Evolutionary conservation across 768 basidiomycete species (phyloP).

Genomic region (Dioszegia crocea): DNA sequence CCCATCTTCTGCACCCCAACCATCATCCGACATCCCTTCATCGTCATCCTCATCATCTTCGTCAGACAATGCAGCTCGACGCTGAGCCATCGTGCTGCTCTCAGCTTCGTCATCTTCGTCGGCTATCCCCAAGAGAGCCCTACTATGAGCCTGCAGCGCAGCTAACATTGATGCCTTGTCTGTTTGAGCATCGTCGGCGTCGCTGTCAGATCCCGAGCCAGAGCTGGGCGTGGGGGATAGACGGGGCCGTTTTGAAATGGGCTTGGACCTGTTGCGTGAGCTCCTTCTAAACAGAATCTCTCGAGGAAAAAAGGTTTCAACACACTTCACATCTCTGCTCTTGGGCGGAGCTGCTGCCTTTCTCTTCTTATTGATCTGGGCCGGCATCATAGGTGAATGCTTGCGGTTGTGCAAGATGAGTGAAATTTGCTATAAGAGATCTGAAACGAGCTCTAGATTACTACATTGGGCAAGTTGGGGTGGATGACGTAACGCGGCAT

Average conservation of each 20-base stretch:
- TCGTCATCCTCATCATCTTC: conserved; percentile 15
- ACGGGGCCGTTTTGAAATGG: conserved; percentile 4
- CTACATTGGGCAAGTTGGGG: neutral
- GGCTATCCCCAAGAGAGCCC: conserved; percentile 43
- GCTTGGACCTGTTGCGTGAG: neutral
- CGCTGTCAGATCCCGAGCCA: neutral
- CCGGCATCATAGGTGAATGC: neutral
- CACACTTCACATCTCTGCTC: neutral
- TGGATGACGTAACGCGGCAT: neutral
- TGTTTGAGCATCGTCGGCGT: conserved; percentile 19
- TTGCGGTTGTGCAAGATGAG: neutral
- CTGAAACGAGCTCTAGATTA: neutral
- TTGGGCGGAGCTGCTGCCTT: neutral
- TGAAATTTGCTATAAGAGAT: neutral
- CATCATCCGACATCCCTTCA: conserved; percentile 31
- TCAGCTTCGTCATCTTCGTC: conserved; percentile 7
- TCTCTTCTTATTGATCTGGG: neutral
- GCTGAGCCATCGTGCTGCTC: conserved; percentile 15
- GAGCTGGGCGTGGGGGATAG: neutral
- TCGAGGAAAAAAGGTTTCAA: neutral
- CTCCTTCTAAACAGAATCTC: too few species aligned
- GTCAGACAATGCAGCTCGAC: conserved; percentile 10
- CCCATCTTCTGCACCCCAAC: conserved; percentile 37
- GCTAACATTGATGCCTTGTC: conserved; percentile 41
- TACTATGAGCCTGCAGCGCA: conserved; percentile 43